Base-by-base conservation (phyloP, 1,139 yeast genomes). In the Trichomonascaceae sp. region DNA sequence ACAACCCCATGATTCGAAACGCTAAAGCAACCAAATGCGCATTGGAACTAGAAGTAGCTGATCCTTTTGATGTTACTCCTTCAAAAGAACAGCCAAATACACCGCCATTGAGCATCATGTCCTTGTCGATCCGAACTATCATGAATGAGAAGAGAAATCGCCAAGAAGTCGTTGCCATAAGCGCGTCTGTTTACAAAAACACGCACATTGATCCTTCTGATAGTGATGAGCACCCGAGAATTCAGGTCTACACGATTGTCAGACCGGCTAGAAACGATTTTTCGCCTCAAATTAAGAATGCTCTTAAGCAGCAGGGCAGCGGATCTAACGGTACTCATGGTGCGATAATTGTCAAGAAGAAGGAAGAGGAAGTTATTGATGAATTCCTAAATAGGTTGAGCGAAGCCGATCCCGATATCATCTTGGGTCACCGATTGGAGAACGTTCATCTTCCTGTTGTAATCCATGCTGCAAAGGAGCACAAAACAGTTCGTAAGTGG, bases 161-260 rank as follows among this genome's bases (percentile, higher is more conserved):
- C 59, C 98, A 91, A 70, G 99, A 93, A 66, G 81, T 95, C 45
- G 93, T 88, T 1, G 82, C 96, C 1, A 84, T 93, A 12, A 83
- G 96, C 1, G 70, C 87, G 47, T 85, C 96, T 1, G 78, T 90
- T 4, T 74, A 66, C 58, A 64, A 63, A 18, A 62, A 70, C 57
- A 70, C 90, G 41, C 83, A 87, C 1, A 91, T 85, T 62, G 96
- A 90, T 68, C 62, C 74, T 1, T 68, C 72, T 0, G 68, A 69
- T 6, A 59, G 61, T 48, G 63, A 72, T 20, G 65, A 53, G 36
- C 60, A 36, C 47, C 60, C 41, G n/a, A 60, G 58, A n/a, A 65
- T 68, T 13, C 58, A 60, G 27, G 56, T 68, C n/a, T 63, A 68
- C 41, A 89, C 97, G 0, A 76, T 89, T 53, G 86, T 87, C 1